Conservation (phyloP, 1,139 yeast genomes). For the Blastobotrys arbuscula region DNA sequence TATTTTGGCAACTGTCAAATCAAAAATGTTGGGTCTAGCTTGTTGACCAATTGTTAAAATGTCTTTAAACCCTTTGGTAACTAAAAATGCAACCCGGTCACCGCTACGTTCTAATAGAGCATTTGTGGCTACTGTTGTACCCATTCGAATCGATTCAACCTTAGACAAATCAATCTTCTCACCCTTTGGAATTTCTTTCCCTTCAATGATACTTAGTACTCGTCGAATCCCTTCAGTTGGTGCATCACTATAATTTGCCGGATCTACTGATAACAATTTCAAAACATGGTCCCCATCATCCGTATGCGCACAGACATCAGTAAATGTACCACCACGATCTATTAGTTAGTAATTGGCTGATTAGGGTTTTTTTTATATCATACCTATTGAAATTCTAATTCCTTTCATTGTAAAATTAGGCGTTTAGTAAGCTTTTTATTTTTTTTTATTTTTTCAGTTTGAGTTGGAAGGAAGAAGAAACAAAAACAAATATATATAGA, state of each 20-base stretch:
- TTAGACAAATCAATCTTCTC: constrained; percentile 41
- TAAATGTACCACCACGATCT: constrained; percentile 68
- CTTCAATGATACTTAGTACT: constrained; percentile 55
- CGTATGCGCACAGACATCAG: constrained; percentile 60
- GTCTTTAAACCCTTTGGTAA: constrained; percentile 64
- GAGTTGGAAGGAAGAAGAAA: no score
- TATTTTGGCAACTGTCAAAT: constrained; percentile 53
- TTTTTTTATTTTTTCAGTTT: background rate
- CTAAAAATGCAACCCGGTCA: constrained; percentile 54
- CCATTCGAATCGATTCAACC: constrained; percentile 62
- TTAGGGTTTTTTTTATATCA: background rate
- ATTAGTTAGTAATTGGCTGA: background rate
- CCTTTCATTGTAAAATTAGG: constrained; percentile 8
- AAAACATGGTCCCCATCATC: constrained; percentile 45
- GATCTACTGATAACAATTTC: constrained; percentile 81
- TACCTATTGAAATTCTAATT: constrained; percentile 17
- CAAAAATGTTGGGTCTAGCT: constrained; percentile 65
- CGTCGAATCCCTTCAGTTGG: constrained; percentile 87
- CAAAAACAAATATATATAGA: no score
- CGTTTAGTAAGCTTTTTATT: background rate
- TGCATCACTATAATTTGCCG: constrained; percentile 79
- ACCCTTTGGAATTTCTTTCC: constrained; percentile 41
- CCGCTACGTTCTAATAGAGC: constrained; percentile 69
- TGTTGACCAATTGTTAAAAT: constrained; percentile 65
- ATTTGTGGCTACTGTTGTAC: constrained; percentile 78